Conservation (phyloP, 106 monocot species). For the Dendrobium catenatum region DNA sequence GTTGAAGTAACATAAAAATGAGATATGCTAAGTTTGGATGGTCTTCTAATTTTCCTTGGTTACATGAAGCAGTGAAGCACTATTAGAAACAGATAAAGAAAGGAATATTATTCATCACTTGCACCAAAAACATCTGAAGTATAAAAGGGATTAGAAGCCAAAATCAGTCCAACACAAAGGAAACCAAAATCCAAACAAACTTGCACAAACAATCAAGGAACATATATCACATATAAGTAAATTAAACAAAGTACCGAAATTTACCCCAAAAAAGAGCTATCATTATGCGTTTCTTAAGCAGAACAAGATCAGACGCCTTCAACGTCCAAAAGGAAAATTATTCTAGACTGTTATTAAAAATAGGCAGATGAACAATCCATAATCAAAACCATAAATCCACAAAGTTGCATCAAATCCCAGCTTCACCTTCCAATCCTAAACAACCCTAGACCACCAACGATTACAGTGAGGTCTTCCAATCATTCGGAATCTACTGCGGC, state of each 20-base stretch:
- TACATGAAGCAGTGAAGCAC: background rate
- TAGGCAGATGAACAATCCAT: background rate
- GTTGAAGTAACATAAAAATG: background rate
- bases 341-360: background rate
- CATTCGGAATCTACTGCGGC: constrained; percentile 38
- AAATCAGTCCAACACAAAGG: background rate
- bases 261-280: background rate
- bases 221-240: background rate
- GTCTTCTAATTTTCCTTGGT: background rate
- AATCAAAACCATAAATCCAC: background rate
- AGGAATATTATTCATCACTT: background rate
- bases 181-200: background rate
- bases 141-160: background rate
- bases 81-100: background rate
- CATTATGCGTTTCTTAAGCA: background rate
- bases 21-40: background rate
- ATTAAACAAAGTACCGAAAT: background rate
- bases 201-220: background rate
- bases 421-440: background rate
- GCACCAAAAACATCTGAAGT: background rate
- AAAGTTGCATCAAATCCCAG: background rate
- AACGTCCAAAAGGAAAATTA: background rate
- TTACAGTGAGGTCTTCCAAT: constrained; percentile 7
- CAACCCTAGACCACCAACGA: background rate
- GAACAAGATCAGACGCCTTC: background rate